Percentiles rank a stretch among this genome's conserved stretches.
Conservation (phyloP, 192 early-diverging fungal genomes). For the Linnemannia hyalina region DNA sequence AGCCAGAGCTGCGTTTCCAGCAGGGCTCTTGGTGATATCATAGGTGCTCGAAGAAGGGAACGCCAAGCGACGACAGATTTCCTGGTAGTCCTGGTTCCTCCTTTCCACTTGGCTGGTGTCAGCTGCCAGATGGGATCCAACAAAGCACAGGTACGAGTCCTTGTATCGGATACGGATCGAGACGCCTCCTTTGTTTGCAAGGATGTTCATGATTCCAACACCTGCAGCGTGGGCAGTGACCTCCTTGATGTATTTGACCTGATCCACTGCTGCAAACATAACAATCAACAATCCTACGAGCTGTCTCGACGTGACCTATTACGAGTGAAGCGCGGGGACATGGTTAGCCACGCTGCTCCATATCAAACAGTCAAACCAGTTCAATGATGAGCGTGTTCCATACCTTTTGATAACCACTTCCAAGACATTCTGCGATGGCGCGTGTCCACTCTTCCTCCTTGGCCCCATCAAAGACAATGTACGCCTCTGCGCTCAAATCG, state of each 20-base stretch:
- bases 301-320: constrained; percentile 78
- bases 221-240: constrained; percentile 79
- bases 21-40: constrained; percentile 50
- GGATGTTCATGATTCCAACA: constrained; percentile 87
- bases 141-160: constrained; percentile 88
- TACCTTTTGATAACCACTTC: constrained; percentile 47
- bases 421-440: constrained; percentile 77
- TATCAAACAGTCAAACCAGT: background rate
- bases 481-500: constrained; percentile 88
- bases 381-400: background rate
- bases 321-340: constrained; percentile 16
- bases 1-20: constrained; percentile 29
- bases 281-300: constrained; percentile 92
- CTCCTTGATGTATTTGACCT: constrained; percentile 68
- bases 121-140: constrained; percentile 94
- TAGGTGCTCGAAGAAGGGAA: constrained; percentile 62
- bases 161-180: constrained; percentile 81
- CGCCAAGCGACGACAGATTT: constrained; percentile 79
- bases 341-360: background rate
- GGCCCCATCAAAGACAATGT: constrained; percentile 80
- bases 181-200: constrained; percentile 95
- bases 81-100: constrained; percentile 91
- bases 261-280: constrained; percentile 75
- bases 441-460: constrained; percentile 88
- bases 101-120: constrained; percentile 80